Evolutionary conservation across 148 eudicot genomes (phyloP), one percentile per base, ranked within the genome.

Genomic region (Chenopodium berlandieri): DNA sequence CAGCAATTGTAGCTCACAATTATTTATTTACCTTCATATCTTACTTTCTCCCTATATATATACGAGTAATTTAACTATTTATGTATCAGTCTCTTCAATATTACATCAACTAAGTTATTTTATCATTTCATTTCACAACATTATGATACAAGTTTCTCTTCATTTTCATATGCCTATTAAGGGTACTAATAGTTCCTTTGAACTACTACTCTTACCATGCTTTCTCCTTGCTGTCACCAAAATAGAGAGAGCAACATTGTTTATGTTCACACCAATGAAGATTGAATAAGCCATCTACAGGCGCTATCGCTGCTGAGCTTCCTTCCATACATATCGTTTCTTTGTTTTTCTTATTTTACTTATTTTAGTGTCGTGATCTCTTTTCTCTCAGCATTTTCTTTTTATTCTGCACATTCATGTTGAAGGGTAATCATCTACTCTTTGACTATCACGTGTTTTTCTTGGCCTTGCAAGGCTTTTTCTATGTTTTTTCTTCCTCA

Each of bases 381-480:
- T 87, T 70, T 17, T 7, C 9, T 25, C 1, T 80, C 63, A 66
- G 50, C 9, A 1, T 47, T 65, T 50, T 16, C 11, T 17, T 46
- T 69, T 30, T 47, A 22, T 76, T 23, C n/a, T 56, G 8, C 34
- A 30, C 40, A 23, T 71, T 10, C n/a, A n/a, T 44, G 0, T 31
- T 52, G 11, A 8, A n/a, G 52, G 8, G 27, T 31, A 79, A 20
- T 22, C 9, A 7, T 19, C 20, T 48, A 11, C 30, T 13, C 20
- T 13, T 34, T 75, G 60, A 2, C 4, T 19, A 0, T 67, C 34
- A 19, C n/a, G 3, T 82, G 0, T 80, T 81, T 88, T 91, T 91
- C 93, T 91, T 91, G 93, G 89, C 90, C 93, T 91, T 91, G 93
- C 93, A 91, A 89, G 93, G 82, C 85, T 82, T 75, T 47, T 14